phyloP scores from a whole-genome alignment of 257 asterid species.

The Paulownia fortunei region DNA sequence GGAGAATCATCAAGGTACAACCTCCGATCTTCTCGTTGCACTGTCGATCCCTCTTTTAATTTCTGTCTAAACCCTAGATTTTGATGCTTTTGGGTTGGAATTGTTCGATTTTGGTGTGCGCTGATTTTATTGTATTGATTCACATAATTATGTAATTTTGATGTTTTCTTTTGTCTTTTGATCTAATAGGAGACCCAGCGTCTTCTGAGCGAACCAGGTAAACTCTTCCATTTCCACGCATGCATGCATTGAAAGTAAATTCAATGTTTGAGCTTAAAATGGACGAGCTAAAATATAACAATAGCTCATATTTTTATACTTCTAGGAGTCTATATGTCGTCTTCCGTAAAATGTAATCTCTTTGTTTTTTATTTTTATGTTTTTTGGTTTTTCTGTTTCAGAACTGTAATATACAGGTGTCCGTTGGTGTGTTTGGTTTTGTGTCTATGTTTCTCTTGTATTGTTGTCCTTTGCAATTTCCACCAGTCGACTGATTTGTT shows the following conservation, averaged over 20 bases:
- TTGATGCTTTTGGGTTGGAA: conserved; percentile 3
- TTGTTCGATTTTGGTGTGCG: background rate
- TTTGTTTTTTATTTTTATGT: background rate
- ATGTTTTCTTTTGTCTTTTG: conserved; percentile 12
- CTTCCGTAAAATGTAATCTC: background rate
- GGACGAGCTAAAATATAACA: background rate
- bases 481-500: background rate
- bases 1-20: conserved; percentile 55
- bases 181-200: conserved; percentile 81
- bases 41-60: conserved; percentile 49
- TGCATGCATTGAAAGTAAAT: conserved; percentile 5
- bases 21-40: conserved; percentile 39
- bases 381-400: background rate
- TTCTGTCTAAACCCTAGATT: conserved; percentile 25
- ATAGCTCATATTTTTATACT: background rate
- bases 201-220: conserved; percentile 91
- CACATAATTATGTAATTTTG: background rate
- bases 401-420: background rate
- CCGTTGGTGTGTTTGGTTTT: conserved; percentile 4
- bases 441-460: background rate
- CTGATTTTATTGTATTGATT: background rate
- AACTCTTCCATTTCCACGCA: background rate
- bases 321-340: background rate
- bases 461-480: background rate
- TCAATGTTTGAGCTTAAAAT: conserved; percentile 4